Conservation (phyloP, 495 filamentous ascomycete genomes). For the Penicillium pulvis region DNA sequence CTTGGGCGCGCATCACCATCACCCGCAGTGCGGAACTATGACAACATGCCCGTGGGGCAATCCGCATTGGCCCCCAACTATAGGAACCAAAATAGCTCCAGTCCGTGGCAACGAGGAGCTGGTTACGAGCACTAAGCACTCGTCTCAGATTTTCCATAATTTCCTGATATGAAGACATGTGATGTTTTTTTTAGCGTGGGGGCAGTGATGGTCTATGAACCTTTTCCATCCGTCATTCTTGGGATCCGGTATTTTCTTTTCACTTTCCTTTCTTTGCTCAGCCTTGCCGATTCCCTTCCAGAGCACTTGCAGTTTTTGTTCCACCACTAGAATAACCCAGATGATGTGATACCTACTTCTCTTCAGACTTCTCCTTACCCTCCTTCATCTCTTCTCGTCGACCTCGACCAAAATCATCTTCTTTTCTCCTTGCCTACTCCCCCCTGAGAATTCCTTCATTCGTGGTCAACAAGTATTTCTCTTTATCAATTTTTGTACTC, state of each 20-base stretch:
- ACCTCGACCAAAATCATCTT: constrained; percentile 14
- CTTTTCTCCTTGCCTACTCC: constrained; percentile 6
- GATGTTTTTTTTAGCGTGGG: constrained; percentile 40
- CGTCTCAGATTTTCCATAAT: constrained; percentile 17
- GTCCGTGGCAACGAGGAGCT: constrained; percentile 68
- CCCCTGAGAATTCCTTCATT: background rate
- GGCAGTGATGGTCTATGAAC: constrained; percentile 33
- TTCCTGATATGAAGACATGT: constrained; percentile 49
- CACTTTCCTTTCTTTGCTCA: background rate
- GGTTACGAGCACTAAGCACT: constrained; percentile 60
- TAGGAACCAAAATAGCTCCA: constrained; percentile 57
- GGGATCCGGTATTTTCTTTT: constrained; percentile 21
- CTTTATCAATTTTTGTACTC: constrained; percentile 26
- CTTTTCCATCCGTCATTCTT: constrained; percentile 28
- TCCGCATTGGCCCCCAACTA: constrained; percentile 35
- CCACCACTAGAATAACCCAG: background rate
- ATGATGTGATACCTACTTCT: constrained; percentile 14
- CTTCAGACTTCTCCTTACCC: constrained; percentile 18
- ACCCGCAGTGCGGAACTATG: constrained; percentile 36
- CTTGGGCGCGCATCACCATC: constrained; percentile 38
- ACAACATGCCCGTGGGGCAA: constrained; percentile 34
- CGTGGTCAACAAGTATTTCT: constrained; percentile 22
- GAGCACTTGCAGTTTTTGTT: background rate
- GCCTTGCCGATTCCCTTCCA: background rate
- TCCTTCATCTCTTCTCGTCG: constrained; percentile 12